Evolutionary conservation across 23 red algal species (phyloP), one percentile per base, ranked within the genome.

Genomic region (Gracilaria caudata): DNA sequence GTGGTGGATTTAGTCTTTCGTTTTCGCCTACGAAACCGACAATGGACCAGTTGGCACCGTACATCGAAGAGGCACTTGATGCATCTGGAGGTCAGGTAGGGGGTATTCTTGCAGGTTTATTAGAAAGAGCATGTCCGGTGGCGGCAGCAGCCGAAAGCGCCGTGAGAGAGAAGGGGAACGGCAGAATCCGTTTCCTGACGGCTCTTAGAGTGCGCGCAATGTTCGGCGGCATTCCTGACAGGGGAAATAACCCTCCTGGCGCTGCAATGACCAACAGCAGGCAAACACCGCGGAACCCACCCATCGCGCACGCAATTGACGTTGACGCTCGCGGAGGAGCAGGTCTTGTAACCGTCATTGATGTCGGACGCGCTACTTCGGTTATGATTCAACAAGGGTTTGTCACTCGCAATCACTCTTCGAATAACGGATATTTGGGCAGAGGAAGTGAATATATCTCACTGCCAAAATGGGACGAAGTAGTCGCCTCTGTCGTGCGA

Each of bases 51-150:
- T 76, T 94, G 30, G 82, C 78, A 17, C 92, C 92, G 4, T 56
- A 83, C n/a, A 94, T 94, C 17, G 92, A 94, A 55, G 92, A 94
- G 60, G 77, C 86, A 70, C 76, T 94, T 20, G 92, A 94, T 72
- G 92, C 92, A 40, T 90, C 85, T 30, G 92, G 92, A 14, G 92
- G 92, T 25, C 77, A 79, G 63, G 84, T 94, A 5, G 92, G 92
- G 24, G 86, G 80, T 2, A 77, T 89, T 33, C 60, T 94, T 0
- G 83, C 92, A 39, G 92, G 92, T 36, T 68, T 94, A 51, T 64
- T 94, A 75, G 92, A 94, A 71, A 47, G 92, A 23, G 92, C 92
- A 43, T 89, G 83, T 68, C 92, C 92, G 9, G 66, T 94, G 10
- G 92, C 92, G 16, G 92, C 77, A 43, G 92, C 92, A 25, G 83